Conservation (phyloP, 306 rosid species). For the Cicer cuneatum region DNA sequence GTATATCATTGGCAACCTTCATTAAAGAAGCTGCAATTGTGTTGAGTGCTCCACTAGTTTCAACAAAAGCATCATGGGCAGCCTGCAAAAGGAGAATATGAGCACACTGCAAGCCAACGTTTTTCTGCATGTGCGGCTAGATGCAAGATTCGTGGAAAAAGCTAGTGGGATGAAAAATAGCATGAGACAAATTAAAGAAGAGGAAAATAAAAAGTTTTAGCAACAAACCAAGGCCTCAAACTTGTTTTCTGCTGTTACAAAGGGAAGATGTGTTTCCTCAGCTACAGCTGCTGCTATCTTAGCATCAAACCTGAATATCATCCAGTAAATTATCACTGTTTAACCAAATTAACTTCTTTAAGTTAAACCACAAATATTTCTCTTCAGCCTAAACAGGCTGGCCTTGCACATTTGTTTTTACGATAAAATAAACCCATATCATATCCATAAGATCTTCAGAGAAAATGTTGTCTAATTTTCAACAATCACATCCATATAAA, state of each 20-base stretch:
- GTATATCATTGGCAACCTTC: constrained; percentile 96
- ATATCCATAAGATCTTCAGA: constrained; percentile 7
- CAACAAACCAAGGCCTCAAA: constrained; percentile 96
- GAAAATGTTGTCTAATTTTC: constrained; percentile 23
- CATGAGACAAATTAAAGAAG: constrained; percentile 23
- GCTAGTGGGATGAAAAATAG: constrained; percentile 29
- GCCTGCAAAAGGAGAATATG: constrained; percentile 65
- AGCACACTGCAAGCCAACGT: constrained; percentile 29
- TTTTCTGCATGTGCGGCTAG: constrained; percentile 31
- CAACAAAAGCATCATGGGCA: constrained; percentile 98
- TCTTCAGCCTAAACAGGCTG: constrained; percentile 25
- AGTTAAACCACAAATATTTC: constrained; percentile 1
- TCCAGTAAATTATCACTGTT: constrained; percentile 36
- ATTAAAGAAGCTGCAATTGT: constrained; percentile 86
- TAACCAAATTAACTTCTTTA: constrained; percentile 18
- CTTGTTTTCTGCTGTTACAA: constrained; percentile 95
- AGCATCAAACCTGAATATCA: constrained; percentile 75
- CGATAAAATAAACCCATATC: constrained; percentile 13
- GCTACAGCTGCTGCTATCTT: constrained; percentile 97
- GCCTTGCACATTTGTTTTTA: not conserved
- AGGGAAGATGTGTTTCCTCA: constrained; percentile 85
- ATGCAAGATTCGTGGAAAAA: constrained; percentile 24
- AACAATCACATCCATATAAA: constrained; percentile 21
- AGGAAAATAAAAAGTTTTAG: constrained; percentile 33
- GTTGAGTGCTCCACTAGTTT: constrained; percentile 90